Evolutionary conservation across 495 filamentous ascomycete species (phyloP).

Genomic region (Saxophila tyrrhenica): DNA sequence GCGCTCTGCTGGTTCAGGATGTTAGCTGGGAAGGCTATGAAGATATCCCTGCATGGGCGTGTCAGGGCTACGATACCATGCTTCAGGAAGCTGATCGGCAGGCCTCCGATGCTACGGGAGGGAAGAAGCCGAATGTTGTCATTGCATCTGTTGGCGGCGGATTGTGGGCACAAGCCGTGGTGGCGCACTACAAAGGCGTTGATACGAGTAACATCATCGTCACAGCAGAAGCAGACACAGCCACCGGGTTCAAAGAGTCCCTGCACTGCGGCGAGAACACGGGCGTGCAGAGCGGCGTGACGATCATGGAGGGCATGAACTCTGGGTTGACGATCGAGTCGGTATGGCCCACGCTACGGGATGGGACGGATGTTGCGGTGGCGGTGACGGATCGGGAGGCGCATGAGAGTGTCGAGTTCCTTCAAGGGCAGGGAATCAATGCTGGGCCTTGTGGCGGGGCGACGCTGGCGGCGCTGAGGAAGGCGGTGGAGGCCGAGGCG

Average conservation of each 20-base stretch:
- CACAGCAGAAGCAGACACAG: constrained; percentile 54
- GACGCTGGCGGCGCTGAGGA: constrained; percentile 44
- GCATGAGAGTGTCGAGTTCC: constrained; percentile 40
- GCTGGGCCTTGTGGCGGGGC: constrained; percentile 57
- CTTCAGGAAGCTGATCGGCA: constrained; percentile 50
- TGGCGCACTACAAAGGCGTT: constrained; percentile 43
- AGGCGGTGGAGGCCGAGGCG: no score
- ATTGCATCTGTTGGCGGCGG: constrained; percentile 55
- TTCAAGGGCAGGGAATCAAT: constrained; percentile 34
- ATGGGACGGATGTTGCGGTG: constrained; percentile 46
- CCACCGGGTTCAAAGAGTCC: constrained; percentile 45
- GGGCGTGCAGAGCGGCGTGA: constrained; percentile 37
- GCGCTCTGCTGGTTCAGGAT: constrained; percentile 50
- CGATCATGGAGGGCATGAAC: constrained; percentile 58
- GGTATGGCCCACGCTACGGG: constrained; percentile 47
- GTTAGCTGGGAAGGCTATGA: constrained; percentile 50
- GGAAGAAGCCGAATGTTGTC: constrained; percentile 22
- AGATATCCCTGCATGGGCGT: constrained; percentile 55
- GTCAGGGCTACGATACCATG: constrained; percentile 62
- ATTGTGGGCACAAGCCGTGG: constrained; percentile 50
- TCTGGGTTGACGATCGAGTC: constrained; percentile 52
- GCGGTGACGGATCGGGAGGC: constrained; percentile 45
- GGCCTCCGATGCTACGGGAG: constrained; percentile 34
- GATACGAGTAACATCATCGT: constrained; percentile 26
- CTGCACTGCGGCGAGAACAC: constrained; percentile 34